Conservation (phyloP, 2,329 filamentous ascomycete species). For the Trichoderma semiorbis region DNA sequence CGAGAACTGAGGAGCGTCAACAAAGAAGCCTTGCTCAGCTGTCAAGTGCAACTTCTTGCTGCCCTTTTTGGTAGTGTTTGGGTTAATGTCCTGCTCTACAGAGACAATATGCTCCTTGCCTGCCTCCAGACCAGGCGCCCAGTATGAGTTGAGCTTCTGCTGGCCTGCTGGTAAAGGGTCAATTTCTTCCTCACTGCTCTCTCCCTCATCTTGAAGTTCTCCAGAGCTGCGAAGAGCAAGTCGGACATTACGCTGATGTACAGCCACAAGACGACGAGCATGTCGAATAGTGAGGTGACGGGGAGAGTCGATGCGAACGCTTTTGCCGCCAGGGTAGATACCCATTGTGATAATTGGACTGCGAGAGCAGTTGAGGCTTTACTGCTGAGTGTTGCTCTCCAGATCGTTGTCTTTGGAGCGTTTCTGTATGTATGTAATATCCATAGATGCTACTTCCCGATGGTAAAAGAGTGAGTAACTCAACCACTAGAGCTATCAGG, state of each 20-base stretch:
- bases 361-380: neutral
- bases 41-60: neutral
- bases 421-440: neutral
- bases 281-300: neutral
- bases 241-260: neutral
- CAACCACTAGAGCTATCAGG: neutral
- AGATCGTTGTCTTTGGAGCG: neutral
- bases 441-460: neutral
- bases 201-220: neutral
- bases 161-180: neutral
- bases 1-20: neutral
- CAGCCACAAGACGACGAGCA: neutral
- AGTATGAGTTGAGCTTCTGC: neutral
- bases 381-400: neutral
- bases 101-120: neutral
- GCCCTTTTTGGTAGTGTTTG: neutral
- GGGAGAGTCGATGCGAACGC: neutral
- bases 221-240: neutral
- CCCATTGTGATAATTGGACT: neutral
- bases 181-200: neutral
- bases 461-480: neutral
- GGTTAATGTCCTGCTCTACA: neutral
- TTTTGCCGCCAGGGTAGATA: neutral
- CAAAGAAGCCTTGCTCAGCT: neutral
- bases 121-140: neutral